A percentile compares a stretch with the other conserved stretches of the same genome.
These are phyloP conservation scores for Schizosaccharomyces osmophilus DNA, from an alignment of 805 yeast species.

Conservation along the genomic window DNA sequence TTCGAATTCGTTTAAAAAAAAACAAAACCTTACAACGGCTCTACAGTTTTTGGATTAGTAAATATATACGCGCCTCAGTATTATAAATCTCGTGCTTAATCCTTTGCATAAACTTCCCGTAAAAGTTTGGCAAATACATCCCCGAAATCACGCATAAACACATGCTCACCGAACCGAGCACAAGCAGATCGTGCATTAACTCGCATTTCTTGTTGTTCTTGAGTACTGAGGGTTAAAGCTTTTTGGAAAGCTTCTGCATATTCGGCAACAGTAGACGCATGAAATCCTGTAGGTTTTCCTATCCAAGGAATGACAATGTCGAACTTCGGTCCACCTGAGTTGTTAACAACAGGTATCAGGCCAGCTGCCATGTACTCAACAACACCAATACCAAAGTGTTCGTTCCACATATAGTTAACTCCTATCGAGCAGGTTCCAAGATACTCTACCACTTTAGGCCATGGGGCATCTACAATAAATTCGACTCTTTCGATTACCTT, in stretches of 20 bases:
- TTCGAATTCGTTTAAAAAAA: no score
- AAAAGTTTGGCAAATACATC: neutral
- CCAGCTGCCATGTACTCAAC: constrained; percentile 82
- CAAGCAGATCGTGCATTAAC: neutral
- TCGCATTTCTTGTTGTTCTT: neutral
- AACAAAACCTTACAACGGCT: no score
- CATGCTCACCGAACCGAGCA: neutral
- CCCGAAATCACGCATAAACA: neutral
- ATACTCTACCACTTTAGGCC: constrained; percentile 30
- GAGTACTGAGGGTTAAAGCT: constrained; percentile 13
- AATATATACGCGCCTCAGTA: no score
- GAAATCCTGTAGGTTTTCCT: constrained; percentile 43
- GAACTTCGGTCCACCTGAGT: constrained; percentile 78
- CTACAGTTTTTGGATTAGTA: no score
- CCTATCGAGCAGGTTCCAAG: constrained; percentile 44
- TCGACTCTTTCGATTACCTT: constrained; percentile 22
- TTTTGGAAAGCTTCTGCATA: constrained; percentile 37
- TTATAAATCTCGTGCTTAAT: no score
- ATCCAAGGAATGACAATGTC: constrained; percentile 49
- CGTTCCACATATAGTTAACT: constrained; percentile 96
- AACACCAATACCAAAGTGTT: constrained; percentile 92
- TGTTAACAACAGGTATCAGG: constrained; percentile 69
- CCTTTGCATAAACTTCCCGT: neutral
- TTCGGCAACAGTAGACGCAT: constrained; percentile 46
- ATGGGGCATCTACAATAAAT: constrained; percentile 52